Evolutionary conservation across 192 early-diverging fungal genomes (phyloP).

Genomic region (Chytriomyces hyalinus): DNA sequence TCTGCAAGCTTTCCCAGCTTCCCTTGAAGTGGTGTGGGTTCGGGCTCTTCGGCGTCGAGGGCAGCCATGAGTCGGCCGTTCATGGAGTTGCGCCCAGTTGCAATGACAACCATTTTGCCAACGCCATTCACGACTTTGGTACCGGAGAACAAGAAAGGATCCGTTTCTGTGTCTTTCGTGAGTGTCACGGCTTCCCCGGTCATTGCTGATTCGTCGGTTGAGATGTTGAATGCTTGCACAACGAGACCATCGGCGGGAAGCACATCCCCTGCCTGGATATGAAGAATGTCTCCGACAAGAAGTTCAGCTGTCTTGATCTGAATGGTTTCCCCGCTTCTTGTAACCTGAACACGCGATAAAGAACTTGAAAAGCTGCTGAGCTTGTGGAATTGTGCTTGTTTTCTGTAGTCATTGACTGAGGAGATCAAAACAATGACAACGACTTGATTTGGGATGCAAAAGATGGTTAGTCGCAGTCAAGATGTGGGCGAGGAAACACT

Average conservation of each 20-base stretch:
- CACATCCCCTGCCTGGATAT: constrained; percentile 90
- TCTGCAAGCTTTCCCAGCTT: constrained; percentile 90
- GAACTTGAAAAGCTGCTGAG: constrained; percentile 52
- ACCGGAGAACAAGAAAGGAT: constrained; percentile 93
- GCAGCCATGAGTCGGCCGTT: constrained; percentile 90
- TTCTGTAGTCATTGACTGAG: constrained; percentile 74
- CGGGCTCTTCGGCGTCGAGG: constrained; percentile 75
- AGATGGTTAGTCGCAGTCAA: constrained; percentile 2
- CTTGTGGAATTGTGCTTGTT: constrained; percentile 60
- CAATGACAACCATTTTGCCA: constrained; percentile 82
- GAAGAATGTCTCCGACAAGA: constrained; percentile 88
- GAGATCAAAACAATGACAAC: constrained; percentile 88
- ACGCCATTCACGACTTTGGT: constrained; percentile 90
- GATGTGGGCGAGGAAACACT: neutral
- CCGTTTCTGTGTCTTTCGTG: constrained; percentile 70
- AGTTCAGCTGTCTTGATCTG: constrained; percentile 80
- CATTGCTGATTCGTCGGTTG: constrained; percentile 85
- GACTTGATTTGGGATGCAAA: constrained; percentile 50
- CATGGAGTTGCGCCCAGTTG: constrained; percentile 87
- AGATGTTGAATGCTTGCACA: constrained; percentile 78
- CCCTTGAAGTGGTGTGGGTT: constrained; percentile 90
- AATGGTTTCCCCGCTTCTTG: constrained; percentile 75
- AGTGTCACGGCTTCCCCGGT: constrained; percentile 92
- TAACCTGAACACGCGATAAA: constrained; percentile 51
- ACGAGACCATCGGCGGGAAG: constrained; percentile 93